Percentiles rank a stretch among this genome's conserved stretches.
These are phyloP conservation scores for Pyrus pyrifolia DNA, from an alignment of 306 rosid species.

Conservation along the genomic window DNA sequence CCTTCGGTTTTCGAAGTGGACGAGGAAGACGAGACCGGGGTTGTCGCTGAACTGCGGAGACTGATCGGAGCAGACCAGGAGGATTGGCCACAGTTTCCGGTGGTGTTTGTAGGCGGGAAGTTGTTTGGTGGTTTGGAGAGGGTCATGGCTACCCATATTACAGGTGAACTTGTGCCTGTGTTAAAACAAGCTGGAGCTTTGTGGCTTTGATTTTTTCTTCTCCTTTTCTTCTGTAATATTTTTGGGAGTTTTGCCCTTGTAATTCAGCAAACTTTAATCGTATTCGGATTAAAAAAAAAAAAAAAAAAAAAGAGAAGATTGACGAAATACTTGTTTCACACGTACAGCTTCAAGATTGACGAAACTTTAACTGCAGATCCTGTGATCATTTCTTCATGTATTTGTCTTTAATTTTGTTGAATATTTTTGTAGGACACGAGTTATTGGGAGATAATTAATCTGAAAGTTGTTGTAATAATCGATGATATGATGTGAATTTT, in stretches of 20 bases:
- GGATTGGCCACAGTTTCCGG: slow-evolving; percentile 52
- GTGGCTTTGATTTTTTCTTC: slow-evolving; percentile 57
- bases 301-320: background rate
- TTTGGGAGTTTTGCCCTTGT: background rate
- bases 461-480: background rate
- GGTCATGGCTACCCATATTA: slow-evolving; percentile 80
- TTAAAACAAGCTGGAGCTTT: slow-evolving; percentile 86
- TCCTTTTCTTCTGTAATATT: background rate
- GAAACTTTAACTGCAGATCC: background rate
- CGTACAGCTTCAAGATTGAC: background rate
- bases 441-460: background rate
- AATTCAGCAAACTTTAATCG: background rate
- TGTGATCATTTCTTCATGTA: background rate
- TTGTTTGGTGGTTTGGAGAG: slow-evolving; percentile 84
- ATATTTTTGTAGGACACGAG: background rate
- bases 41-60: slow-evolving; percentile 23
- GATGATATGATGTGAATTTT: background rate
- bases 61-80: background rate
- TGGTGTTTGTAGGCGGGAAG: slow-evolving; percentile 82
- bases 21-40: slow-evolving; percentile 41
- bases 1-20: slow-evolving; percentile 65
- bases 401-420: background rate
- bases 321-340: background rate
- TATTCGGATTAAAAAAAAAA: background rate
- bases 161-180: slow-evolving; percentile 83